A percentile compares a stretch with the other conserved stretches of the same genome.
phyloP scores from a whole-genome alignment of 2,329 filamentous ascomycete genomes.

The Mycosphaerelloides madeirae region DNA sequence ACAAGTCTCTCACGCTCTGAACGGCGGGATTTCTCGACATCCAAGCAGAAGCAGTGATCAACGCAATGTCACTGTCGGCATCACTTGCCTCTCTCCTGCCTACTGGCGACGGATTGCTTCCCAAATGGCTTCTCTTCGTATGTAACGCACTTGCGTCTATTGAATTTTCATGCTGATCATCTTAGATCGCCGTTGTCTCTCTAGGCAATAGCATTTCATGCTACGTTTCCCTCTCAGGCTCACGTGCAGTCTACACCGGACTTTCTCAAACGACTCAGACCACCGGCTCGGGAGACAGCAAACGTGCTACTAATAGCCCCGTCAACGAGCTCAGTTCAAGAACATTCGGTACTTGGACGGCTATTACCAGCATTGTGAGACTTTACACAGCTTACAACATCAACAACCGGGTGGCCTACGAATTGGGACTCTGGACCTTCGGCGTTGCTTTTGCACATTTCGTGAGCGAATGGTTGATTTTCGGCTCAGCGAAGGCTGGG shows the following conservation, averaged over 20 bases:
- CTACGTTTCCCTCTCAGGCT: constrained; percentile 74
- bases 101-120: constrained; percentile 49
- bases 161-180: constrained; percentile 8
- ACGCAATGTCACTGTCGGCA: constrained; percentile 8
- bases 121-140: constrained; percentile 64
- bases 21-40: too few relatives aligned
- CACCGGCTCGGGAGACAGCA: neutral
- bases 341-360: constrained; percentile 84
- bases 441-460: constrained; percentile 74
- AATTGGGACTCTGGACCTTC: constrained; percentile 78
- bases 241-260: constrained; percentile 79
- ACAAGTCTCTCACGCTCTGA: too few relatives aligned
- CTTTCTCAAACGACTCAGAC: constrained; percentile 13
- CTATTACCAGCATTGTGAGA: constrained; percentile 70
- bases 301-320: constrained; percentile 33
- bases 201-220: constrained; percentile 81
- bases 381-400: constrained; percentile 83
- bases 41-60: too few relatives aligned
- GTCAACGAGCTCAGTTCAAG: constrained; percentile 72
- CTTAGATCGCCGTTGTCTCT: constrained; percentile 74
- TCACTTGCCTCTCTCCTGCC: constrained; percentile 40
- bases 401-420: constrained; percentile 65
- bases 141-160: constrained; percentile 19
- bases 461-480: constrained; percentile 73
- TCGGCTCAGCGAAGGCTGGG: constrained; percentile 66